Evolutionary conservation across 2,329 filamentous ascomycete species (phyloP), one percentile per base, ranked within the genome.

Genomic region (Aspergillus quadricinctus): DNA sequence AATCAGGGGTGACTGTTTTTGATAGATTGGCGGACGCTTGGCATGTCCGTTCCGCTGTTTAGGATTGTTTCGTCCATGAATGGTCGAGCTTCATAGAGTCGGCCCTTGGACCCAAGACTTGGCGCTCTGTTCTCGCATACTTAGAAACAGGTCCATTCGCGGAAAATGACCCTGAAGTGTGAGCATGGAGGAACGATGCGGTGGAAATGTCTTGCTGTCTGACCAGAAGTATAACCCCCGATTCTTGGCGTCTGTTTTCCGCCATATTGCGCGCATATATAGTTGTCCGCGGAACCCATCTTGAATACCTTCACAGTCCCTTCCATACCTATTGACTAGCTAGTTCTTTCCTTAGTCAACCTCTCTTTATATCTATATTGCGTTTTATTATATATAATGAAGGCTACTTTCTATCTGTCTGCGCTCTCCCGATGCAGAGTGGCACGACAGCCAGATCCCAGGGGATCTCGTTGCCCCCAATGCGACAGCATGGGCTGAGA

Each of bases 351-450:
- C 17, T 35, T 35, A 35, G 17, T 7, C 5, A 17, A 17, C 1
- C 14, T 35, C 2, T 17, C 5, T 17, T 48, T 48, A 14, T 52
- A 14, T 29, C 11, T 27, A 27, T 52, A 48, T 31, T 37, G 25
- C 7, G 10, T 27, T 23, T 17, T 11, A 14, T 48, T 9, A 10
- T 25, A 17, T 48, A 48, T 48, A 48, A 61, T 61, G 57, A 61
- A 57, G 31, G 41, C 55, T 29, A 27, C 46, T 52, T 53, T 61
- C 45, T 60, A 57, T 31, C 49, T 61, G 53, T 46, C 35, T 40
- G 28, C 14, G 60, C 53, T 11, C 53, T 60, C 29, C 60, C 57
- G 23, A 31, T 52, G 31, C 31, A 50, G 58, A 23, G 23, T 23
- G 23, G 23, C 2, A 23, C 23, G 23, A 58, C 49, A 49, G 57